Evolutionary conservation across 257 asterid genomes (phyloP), one percentile per base, ranked within the genome.

Genomic region (Penstemon davidsonii): DNA sequence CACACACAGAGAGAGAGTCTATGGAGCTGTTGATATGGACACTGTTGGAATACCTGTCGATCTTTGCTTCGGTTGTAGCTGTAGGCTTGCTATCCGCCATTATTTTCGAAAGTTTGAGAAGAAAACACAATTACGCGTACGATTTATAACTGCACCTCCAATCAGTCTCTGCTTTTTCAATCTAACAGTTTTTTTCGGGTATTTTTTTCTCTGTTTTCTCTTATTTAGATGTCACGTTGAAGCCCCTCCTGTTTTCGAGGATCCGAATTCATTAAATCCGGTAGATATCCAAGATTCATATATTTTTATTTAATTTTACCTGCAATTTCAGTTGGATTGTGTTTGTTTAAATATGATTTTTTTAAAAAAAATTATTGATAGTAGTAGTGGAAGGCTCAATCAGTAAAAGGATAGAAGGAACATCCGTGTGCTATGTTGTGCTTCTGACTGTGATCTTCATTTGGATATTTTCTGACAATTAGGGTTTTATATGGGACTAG

Each of bases 211-310:
- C 45, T 19, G 2, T 69, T 61, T 73, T 67, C 2, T 79, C 73
- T 58, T 10, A 37, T 36, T 51, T 25, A 83, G 86, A 79, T 84
- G 90, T 53, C 95, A 94, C 67, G 80, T 86, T 77, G 95, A 88
- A 69, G 90, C 87, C 62, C 76, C 92, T 73, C 96, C 99, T 5
- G 64, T 85, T 0, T 76, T 94, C 68, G 95, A 91, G 80, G 97
- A 91, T 83, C 99, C 99, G 13, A 88, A 80, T 84, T 94, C 99
- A 8, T 76, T 91, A 79, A 86, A 83, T 39, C 80, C 79, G 80
- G 96, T 92, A 67, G 1, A 63, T 10, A 11, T 74, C 44, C 39
- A 25, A 56, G 39, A 46, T 71, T 70, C 59, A n/a, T 38, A 54
- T 67, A 50, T 18, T 36, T 63, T 68, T 59, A 45, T 62, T 42